phyloP scores from a whole-genome alignment of 1,284 basidiomycete species.

The Leccinum fuscescens region DNA sequence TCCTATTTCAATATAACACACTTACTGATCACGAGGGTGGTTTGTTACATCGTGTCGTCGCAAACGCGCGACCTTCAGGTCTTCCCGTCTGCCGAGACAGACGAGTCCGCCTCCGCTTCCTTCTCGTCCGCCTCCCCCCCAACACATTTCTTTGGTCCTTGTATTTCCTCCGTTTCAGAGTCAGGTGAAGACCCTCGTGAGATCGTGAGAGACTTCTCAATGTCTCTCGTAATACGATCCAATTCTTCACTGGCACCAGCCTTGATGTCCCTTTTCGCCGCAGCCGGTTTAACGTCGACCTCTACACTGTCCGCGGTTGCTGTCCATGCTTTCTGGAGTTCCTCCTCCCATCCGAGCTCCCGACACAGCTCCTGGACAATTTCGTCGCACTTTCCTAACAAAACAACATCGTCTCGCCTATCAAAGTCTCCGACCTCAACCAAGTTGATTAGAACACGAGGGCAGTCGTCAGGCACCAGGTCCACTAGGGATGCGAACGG shows the following conservation, averaged over 20 bases:
- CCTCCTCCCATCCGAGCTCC: constrained; percentile 70
- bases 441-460: constrained; percentile 62
- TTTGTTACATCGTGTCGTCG: background rate
- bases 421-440: constrained; percentile 61
- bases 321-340: constrained; percentile 57
- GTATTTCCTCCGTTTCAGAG: constrained; percentile 1
- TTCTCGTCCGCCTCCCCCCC: background rate
- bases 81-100: background rate
- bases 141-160: background rate
- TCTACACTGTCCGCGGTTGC: constrained; percentile 39
- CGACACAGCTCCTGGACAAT: constrained; percentile 55
- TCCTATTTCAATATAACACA: background rate
- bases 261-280: constrained; percentile 16
- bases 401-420: constrained; percentile 54
- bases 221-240: constrained; percentile 35
- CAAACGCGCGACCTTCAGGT: background rate
- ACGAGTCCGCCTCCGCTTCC: constrained; percentile 1
- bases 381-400: constrained; percentile 69
- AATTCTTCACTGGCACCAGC: constrained; percentile 29
- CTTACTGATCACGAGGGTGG: background rate
- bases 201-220: constrained; percentile 30
- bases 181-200: constrained; percentile 9
- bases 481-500: constrained; percentile 70
- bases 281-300: constrained; percentile 13
- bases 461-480: constrained; percentile 49